Conservation (phyloP, 768 basidiomycete species). For the Suillus subluteus region DNA sequence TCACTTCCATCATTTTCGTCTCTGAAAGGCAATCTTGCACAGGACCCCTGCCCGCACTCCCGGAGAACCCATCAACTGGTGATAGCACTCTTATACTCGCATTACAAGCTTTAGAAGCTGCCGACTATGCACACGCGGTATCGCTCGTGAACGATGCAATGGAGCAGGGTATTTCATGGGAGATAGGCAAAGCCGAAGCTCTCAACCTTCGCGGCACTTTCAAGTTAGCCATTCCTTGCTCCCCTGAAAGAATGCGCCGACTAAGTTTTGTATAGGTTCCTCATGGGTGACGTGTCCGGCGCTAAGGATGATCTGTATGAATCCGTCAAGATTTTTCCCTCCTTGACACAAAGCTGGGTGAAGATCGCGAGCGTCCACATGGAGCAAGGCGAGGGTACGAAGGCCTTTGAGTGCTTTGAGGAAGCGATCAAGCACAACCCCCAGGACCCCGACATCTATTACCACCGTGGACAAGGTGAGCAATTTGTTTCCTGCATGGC, state of each 20-base stretch:
- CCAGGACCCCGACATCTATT: slow-evolving; percentile 94
- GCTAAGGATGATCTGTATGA: slow-evolving; percentile 85
- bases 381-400: slow-evolving; percentile 84
- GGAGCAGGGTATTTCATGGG: slow-evolving; percentile 82
- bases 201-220: slow-evolving; percentile 94
- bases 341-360: slow-evolving; percentile 86
- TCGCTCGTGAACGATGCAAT: slow-evolving; percentile 83
- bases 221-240: slow-evolving; percentile 58
- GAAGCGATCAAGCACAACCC: slow-evolving; percentile 82
- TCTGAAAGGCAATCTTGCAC: slow-evolving; percentile 2
- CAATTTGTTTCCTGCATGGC: slow-evolving; percentile 1
- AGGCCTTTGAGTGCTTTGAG: slow-evolving; percentile 91
- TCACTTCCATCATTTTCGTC: slow-evolving; percentile 4
- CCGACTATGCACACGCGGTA: slow-evolving; percentile 82
- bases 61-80: slow-evolving; percentile 75
- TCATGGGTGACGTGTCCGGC: slow-evolving; percentile 79
- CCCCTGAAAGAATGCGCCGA: not conserved
- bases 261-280: slow-evolving; percentile 61
- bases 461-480: slow-evolving; percentile 94
- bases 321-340: slow-evolving; percentile 67
- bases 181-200: slow-evolving; percentile 80
- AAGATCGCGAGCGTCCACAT: slow-evolving; percentile 98
- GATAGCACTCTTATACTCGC: slow-evolving; percentile 84
- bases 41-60: slow-evolving; percentile 73
- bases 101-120: slow-evolving; percentile 80